Conservation (phyloP, 1,284 basidiomycete genomes). For the Abortiporus biennis region DNA sequence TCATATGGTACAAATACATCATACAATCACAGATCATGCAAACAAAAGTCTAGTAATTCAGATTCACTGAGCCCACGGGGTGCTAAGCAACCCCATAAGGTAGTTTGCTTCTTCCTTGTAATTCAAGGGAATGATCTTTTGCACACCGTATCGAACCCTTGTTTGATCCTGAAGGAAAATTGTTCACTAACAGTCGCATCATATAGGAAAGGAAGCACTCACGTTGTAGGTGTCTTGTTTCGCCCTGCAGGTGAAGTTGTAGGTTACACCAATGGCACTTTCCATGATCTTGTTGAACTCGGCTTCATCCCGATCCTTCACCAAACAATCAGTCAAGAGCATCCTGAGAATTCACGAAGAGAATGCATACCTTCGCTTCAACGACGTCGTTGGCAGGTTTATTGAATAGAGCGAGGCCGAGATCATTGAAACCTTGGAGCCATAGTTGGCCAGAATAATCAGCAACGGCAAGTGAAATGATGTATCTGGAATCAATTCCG, state of each 20-base stretch:
- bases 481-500: constrained; percentile 55
- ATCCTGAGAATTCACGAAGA: neutral
- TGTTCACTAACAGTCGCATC: neutral
- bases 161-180: constrained; percentile 52
- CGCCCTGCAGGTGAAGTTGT: constrained; percentile 84
- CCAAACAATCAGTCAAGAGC: constrained; percentile 5
- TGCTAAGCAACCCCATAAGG: constrained; percentile 49
- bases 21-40: too few species aligned
- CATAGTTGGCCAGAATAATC: constrained; percentile 89
- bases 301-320: constrained; percentile 60
- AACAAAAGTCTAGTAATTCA: too few species aligned
- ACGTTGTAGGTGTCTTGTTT: constrained; percentile 87
- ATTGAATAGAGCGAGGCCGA: constrained; percentile 74
- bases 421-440: constrained; percentile 96
- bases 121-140: constrained; percentile 61
- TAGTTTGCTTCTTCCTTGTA: constrained; percentile 65
- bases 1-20: too few species aligned
- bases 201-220: constrained; percentile 24
- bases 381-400: constrained; percentile 80
- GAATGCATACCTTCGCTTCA: constrained; percentile 56
- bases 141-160: constrained; percentile 80
- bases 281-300: constrained; percentile 61
- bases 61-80: constrained; percentile 31
- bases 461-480: constrained; percentile 83
- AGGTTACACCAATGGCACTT: constrained; percentile 65